A percentile compares a stretch with the other conserved stretches of the same genome.
Conservation (phyloP, 192 early-diverging fungal genomes). For the Coemansia sp. region DNA sequence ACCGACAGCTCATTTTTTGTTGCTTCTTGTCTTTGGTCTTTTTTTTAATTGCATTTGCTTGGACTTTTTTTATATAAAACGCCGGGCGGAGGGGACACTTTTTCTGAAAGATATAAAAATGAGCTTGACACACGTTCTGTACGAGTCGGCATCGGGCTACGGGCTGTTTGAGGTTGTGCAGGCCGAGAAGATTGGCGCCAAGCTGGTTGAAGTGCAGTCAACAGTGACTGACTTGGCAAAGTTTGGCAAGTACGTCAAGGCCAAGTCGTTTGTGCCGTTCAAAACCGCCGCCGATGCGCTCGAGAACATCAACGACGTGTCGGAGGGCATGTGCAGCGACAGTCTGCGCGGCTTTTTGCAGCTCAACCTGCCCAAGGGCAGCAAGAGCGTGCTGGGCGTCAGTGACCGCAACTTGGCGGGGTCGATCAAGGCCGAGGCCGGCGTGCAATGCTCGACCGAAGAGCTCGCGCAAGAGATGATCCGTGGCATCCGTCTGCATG, state of each 20-base stretch:
- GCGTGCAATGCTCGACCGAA: slow-evolving; percentile 75
- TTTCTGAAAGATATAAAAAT: background rate
- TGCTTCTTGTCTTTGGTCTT: background rate
- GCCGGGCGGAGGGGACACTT: background rate
- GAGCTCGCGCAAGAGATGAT: slow-evolving; percentile 86
- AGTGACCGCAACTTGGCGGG: slow-evolving; percentile 84
- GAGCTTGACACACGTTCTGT: slow-evolving; percentile 65
- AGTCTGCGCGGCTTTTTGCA: slow-evolving; percentile 92
- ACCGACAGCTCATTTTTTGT: background rate
- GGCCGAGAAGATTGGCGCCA: slow-evolving; percentile 93
- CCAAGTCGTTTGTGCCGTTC: slow-evolving; percentile 96
- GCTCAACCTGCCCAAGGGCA: slow-evolving; percentile 85
- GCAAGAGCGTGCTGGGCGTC: slow-evolving; percentile 77
- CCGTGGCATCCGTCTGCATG: slow-evolving; percentile 91
- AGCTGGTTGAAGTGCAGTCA: slow-evolving; percentile 85
- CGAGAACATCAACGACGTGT: slow-evolving; percentile 97
- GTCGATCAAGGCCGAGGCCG: slow-evolving; percentile 61
- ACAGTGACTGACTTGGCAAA: slow-evolving; percentile 80
- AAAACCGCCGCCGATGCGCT: slow-evolving; percentile 95
- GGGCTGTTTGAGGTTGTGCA: slow-evolving; percentile 92
- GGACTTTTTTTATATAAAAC: background rate
- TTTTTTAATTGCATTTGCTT: slow-evolving; percentile 1
- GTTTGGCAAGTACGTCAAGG: slow-evolving; percentile 87
- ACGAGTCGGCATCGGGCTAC: slow-evolving; percentile 96
- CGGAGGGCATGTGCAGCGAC: slow-evolving; percentile 91